phyloP scores from a whole-genome alignment of 495 filamentous ascomycete species.

The Cetradonia linearis region DNA sequence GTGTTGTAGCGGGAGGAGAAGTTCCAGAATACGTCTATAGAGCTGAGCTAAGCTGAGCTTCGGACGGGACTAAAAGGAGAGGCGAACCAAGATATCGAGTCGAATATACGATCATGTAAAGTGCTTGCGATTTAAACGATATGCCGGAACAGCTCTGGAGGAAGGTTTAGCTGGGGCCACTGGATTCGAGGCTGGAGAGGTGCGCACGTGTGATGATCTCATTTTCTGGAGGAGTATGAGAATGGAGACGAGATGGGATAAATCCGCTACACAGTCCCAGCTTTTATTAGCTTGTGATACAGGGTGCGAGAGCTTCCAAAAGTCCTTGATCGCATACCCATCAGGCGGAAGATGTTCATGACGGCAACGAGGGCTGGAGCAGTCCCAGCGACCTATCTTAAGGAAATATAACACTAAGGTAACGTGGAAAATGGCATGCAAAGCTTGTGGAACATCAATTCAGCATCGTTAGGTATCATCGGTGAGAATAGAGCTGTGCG shows the following conservation, averaged over 20 bases:
- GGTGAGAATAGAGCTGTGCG: background rate
- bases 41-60: slow-evolving; percentile 5
- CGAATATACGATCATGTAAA: slow-evolving; percentile 88
- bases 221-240: slow-evolving; percentile 94
- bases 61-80: background rate
- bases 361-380: slow-evolving; percentile 20
- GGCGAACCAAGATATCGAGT: slow-evolving; percentile 80
- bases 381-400: background rate
- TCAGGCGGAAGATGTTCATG: slow-evolving; percentile 86
- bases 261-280: slow-evolving; percentile 53
- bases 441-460: background rate
- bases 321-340: slow-evolving; percentile 44
- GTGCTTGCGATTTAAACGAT: slow-evolving; percentile 93
- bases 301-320: background rate
- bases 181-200: background rate
- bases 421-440: background rate
- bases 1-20: slow-evolving; percentile 78
- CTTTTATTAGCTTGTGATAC: slow-evolving; percentile 8
- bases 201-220: slow-evolving; percentile 67
- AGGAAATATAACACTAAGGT: background rate
- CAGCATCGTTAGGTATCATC: background rate
- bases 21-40: slow-evolving; percentile 77
- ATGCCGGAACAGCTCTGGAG: slow-evolving; percentile 86
- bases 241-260: slow-evolving; percentile 91
- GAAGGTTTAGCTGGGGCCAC: slow-evolving; percentile 8